Evolutionary conservation across 2,329 filamentous ascomycete species (phyloP).

Genomic region (Teratosphaeria viscida): DNA sequence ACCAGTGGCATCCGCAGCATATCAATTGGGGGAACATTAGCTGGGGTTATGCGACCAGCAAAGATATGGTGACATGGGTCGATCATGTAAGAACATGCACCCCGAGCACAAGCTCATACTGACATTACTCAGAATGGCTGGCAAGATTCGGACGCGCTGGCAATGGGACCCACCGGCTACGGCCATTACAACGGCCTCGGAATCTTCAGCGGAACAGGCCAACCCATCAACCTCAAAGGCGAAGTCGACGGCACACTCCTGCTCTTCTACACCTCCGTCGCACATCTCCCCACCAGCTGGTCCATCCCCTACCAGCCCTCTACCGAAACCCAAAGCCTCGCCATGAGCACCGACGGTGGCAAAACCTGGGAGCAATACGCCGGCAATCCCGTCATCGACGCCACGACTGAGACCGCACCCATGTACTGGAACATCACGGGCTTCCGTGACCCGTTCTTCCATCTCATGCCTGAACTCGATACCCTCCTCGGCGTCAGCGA

Average conservation of each 20-base stretch:
- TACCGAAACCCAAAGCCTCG: constrained; percentile 38
- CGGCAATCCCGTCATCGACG: constrained; percentile 36
- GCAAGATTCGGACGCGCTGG: constrained; percentile 32
- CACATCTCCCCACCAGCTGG: constrained; percentile 37
- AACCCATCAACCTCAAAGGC: constrained; percentile 39
- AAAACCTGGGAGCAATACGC: constrained; percentile 37
- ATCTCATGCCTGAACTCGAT: constrained; percentile 31
- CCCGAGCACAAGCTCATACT: neutral
- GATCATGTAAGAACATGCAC: constrained; percentile 3
- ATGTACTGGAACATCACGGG: constrained; percentile 37
- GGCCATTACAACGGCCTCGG: constrained; percentile 41
- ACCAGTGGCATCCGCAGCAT: constrained; percentile 42
- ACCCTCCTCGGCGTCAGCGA: constrained; percentile 30
- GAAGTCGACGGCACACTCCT: constrained; percentile 37
- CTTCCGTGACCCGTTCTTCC: constrained; percentile 29
- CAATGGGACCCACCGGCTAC: constrained; percentile 31
- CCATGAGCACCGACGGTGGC: constrained; percentile 36
- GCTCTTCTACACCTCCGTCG: constrained; percentile 39
- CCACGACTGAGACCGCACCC: constrained; percentile 25
- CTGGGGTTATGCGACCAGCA: constrained; percentile 44
- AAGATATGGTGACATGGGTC: constrained; percentile 35
- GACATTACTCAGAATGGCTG: constrained; percentile 32
- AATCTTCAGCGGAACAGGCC: constrained; percentile 43
- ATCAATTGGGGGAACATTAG: constrained; percentile 40
- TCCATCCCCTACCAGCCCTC: constrained; percentile 32